A percentile compares a stretch with the other conserved stretches of the same genome.
phyloP scores from a whole-genome alignment of 768 basidiomycete species.

The Dictyophora rubrovolvata region DNA sequence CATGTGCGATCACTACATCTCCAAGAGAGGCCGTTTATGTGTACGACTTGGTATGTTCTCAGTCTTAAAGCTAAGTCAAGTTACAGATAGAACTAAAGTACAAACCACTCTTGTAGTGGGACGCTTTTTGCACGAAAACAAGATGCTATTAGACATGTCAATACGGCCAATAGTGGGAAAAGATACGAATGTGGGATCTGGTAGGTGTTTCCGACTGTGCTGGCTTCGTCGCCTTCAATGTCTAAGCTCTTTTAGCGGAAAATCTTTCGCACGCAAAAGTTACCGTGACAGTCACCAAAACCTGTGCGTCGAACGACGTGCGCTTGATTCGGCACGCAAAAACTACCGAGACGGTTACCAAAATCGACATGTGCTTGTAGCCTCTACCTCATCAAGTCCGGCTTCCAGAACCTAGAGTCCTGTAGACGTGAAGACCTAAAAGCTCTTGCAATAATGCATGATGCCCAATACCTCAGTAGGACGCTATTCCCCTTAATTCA shows the following conservation, averaged over 20 bases:
- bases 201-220: neutral
- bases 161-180: neutral
- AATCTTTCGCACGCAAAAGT: constrained; percentile 5
- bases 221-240: neutral
- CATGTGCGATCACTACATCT: constrained; percentile 5
- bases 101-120: neutral
- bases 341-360: too few relatives aligned
- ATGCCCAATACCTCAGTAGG: too few relatives aligned
- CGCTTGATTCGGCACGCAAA: neutral
- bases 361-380: too few relatives aligned
- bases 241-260: neutral
- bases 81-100: neutral
- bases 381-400: too few relatives aligned
- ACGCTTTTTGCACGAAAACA: constrained; percentile 3
- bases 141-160: constrained; percentile 1
- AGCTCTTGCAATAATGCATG: too few relatives aligned
- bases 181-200: neutral
- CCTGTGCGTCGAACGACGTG: neutral
- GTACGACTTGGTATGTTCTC: constrained; percentile 3
- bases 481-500: too few relatives aligned
- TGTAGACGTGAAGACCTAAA: too few relatives aligned
- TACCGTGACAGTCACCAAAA: constrained; percentile 3
- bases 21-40: neutral
- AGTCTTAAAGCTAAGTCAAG: neutral
- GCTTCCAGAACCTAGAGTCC: too few relatives aligned